Evolutionary conservation across 2,329 filamentous ascomycete genomes (phyloP).

Genomic region (Cladophialophora immunda): DNA sequence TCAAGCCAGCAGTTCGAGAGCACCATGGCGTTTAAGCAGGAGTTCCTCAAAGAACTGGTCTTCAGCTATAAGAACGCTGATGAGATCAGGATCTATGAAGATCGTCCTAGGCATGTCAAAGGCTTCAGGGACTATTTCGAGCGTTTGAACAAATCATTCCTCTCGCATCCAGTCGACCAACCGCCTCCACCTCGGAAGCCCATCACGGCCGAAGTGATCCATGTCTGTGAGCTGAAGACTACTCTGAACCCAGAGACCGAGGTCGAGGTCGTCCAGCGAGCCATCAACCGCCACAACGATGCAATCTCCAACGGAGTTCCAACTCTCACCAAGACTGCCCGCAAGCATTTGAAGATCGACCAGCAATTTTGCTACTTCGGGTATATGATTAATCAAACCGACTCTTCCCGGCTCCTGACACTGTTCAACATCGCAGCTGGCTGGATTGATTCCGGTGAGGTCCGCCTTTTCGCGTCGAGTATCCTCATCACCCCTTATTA

Average conservation of each 20-base stretch:
- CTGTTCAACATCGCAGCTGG: constrained; percentile 68
- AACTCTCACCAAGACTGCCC: constrained; percentile 52
- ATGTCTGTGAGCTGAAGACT: constrained; percentile 79
- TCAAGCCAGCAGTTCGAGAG: constrained; percentile 78
- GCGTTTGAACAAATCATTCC: constrained; percentile 73
- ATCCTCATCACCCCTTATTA: constrained; percentile 87
- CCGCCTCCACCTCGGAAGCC: constrained; percentile 65
- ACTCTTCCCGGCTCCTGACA: constrained; percentile 75
- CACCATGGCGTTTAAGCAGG: constrained; percentile 93
- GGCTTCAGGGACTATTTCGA: constrained; percentile 86
- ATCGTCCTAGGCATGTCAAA: constrained; percentile 72
- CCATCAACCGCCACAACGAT: constrained; percentile 87
- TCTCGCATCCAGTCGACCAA: constrained; percentile 47
- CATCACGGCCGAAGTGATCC: constrained; percentile 81
- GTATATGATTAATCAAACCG: constrained; percentile 79
- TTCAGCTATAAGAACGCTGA: constrained; percentile 83
- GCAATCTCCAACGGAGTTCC: constrained; percentile 40
- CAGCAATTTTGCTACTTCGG: constrained; percentile 91
- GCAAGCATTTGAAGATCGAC: constrained; percentile 73
- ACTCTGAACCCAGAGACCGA: constrained; percentile 80
- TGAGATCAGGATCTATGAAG: constrained; percentile 78
- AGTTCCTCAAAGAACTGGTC: constrained; percentile 80
- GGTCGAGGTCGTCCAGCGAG: constrained; percentile 82
- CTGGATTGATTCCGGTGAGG: constrained; percentile 69
- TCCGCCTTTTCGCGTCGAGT: constrained; percentile 85